Base-by-base conservation (phyloP, 2,329 filamentous ascomycete species). In the Saccharata proteae region DNA sequence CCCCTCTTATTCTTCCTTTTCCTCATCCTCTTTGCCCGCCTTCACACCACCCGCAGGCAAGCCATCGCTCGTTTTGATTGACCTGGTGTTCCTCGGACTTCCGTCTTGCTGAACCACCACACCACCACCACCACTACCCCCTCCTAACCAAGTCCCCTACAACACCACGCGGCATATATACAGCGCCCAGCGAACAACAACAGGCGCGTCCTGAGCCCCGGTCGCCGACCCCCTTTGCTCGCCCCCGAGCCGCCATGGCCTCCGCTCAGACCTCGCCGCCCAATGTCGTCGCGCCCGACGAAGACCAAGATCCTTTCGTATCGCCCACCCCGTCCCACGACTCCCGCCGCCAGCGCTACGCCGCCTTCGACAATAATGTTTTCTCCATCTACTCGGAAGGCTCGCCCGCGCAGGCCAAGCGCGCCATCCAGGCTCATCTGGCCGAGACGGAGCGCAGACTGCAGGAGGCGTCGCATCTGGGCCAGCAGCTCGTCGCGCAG, bases 361-460 rank as follows among this genome's bases (percentile, higher is more conserved):
- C 83, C 34, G 71, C 74, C 40, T 92, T 93, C 52, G 84, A 93
- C 54, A 73, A 74, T 29, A 76, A 88, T 30, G 62, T 82, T 16
- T 86, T 92, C 53, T 77, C 77, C 21, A 64, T 88, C 14, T 80
- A 81, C 42, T 72, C 83, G n/a, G 59, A 60, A 32, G 67, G 81
- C 16, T 93, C 88, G 1, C 84, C 88, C 7, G 74, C 76, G 34
- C 85, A 94, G 51, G 83, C 85, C 23, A 93, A 82, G 58, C 78
- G 81, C 42, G 85, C 85, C 26, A 67, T 98, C 26, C 80, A 93
- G 56, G 84, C 86, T 30, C 90, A 96, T 58, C 69, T 98, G 28
- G 77, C 80, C 40, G 90, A 98, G 56, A 94, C 88, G 1, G 84
- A 93, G 47, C 78, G 85, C 37, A 75, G 88, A 36, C 77, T 98